These are phyloP conservation scores for Loxodes magnus DNA, from an alignment of 73 alveolate species.

Conservation along the genomic window DNA sequence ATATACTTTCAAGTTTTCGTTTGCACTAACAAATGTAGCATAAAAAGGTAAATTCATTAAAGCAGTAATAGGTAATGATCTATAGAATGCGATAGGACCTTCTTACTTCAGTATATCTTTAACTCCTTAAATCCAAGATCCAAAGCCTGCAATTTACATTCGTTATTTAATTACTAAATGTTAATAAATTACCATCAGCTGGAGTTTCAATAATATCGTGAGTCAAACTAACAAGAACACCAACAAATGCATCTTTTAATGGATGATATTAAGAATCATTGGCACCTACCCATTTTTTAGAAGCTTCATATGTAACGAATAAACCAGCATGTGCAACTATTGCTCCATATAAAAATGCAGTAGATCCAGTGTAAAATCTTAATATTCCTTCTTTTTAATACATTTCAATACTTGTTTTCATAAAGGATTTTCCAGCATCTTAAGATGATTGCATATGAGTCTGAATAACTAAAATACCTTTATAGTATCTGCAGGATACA, in stretches of 20 bases:
- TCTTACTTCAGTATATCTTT: constrained; percentile 41
- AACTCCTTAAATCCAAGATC: constrained; percentile 12
- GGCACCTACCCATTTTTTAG: constrained; percentile 27
- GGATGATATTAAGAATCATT: constrained; percentile 40
- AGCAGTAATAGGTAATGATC: constrained; percentile 65
- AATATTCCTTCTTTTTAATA: constrained; percentile 53
- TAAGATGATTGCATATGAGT: too few relatives aligned
- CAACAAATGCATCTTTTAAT: constrained; percentile 37
- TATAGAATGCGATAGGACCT: constrained; percentile 47
- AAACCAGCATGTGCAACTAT: constrained; percentile 88
- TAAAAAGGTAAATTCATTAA: constrained; percentile 75
- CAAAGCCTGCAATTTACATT: constrained; percentile 31
- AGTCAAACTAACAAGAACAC: constrained; percentile 55
- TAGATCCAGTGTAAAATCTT: constrained; percentile 58
- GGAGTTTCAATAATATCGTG: constrained; percentile 82
- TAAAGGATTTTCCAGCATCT: too few relatives aligned
- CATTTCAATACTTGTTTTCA: too few relatives aligned
- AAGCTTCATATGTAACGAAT: constrained; percentile 55
- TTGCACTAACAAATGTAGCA: constrained; percentile 52
- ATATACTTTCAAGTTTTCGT: constrained; percentile 62
- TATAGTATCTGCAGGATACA: constrained; percentile 77
- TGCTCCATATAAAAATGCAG: constrained; percentile 74
- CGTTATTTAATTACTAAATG: constrained; percentile 61
- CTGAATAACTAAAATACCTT: too few relatives aligned
- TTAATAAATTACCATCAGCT: constrained; percentile 43